A percentile compares a stretch with the other conserved stretches of the same genome.
phyloP scores from a whole-genome alignment of 2,329 filamentous ascomycete genomes.

The Diaporthe caulivora region DNA sequence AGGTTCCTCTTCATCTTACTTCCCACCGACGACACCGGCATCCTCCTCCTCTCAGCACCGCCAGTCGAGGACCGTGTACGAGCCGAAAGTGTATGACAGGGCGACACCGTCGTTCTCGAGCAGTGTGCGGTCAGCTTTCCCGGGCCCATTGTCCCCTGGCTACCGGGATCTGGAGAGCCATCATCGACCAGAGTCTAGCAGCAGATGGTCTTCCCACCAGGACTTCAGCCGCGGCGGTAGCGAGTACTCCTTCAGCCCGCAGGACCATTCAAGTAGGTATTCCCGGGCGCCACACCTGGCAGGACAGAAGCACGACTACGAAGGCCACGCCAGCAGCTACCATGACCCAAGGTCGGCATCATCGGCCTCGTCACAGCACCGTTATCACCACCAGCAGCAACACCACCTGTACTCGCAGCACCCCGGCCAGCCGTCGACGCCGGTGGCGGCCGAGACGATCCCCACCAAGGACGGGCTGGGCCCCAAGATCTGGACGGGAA shows the following conservation, averaged over 20 bases:
- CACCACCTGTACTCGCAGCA: slow-evolving; percentile 34
- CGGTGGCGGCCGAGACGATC: slow-evolving; percentile 56
- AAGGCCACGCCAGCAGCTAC: slow-evolving; percentile 41
- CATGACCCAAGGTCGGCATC: slow-evolving; percentile 23
- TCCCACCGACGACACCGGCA: slow-evolving; percentile 54
- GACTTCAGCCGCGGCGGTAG: slow-evolving; percentile 52
- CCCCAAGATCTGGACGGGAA: slow-evolving; percentile 78
- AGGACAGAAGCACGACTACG: slow-evolving; percentile 48
- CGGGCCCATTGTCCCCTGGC: slow-evolving; percentile 60
- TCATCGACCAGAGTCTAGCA: slow-evolving; percentile 49
- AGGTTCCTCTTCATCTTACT: slow-evolving; percentile 60
- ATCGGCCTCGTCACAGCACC: slow-evolving; percentile 28
- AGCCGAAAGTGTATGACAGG: slow-evolving; percentile 59
- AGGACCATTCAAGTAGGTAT: slow-evolving; percentile 46
- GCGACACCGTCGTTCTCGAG: slow-evolving; percentile 49
- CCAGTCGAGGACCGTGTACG: slow-evolving; percentile 61
- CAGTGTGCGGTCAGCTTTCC: slow-evolving; percentile 50
- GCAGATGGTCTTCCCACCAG: slow-evolving; percentile 54
- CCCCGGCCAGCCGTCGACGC: slow-evolving; percentile 48
- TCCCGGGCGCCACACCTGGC: slow-evolving; percentile 49
- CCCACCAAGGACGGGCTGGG: slow-evolving; percentile 71
- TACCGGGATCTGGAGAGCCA: slow-evolving; percentile 54
- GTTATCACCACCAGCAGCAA: slow-evolving; percentile 28
- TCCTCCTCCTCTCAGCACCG: slow-evolving; percentile 46
- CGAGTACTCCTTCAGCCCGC: slow-evolving; percentile 61